Conservation (phyloP, 371 early-diverging fungal species). For the Funneliformis caledonium region DNA sequence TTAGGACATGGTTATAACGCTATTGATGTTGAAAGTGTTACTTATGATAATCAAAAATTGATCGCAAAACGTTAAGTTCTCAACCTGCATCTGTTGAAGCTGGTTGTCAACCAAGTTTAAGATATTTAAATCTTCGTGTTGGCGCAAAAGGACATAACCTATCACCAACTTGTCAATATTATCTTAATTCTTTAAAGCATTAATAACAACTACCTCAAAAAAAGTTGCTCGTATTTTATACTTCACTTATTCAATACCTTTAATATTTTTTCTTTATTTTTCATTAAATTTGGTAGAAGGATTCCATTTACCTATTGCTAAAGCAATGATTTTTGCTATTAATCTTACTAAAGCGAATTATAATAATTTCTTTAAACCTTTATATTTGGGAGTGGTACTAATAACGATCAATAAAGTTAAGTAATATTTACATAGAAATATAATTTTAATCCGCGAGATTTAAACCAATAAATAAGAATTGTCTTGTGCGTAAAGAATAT, state of each 20-base stretch:
- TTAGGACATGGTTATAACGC: conserved; percentile 11
- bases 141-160: conserved; percentile 16
- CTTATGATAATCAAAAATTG: conserved; percentile 17
- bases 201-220: not conserved
- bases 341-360: not conserved
- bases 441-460: too few relatives aligned
- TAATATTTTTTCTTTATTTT: not conserved
- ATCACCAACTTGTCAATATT: not conserved
- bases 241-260: not conserved
- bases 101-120: conserved; percentile 13
- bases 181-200: not conserved
- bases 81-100: not conserved
- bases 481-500: too few relatives aligned
- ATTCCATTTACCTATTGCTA: conserved; percentile 1
- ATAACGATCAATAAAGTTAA: not conserved
- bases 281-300: not conserved
- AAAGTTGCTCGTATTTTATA: not conserved
- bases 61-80: conserved; percentile 7
- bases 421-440: too few relatives aligned
- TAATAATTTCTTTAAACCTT: conserved; percentile 16
- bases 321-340: not conserved
- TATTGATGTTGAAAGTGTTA: conserved; percentile 24
- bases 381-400: conserved; percentile 23
- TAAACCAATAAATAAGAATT: too few relatives aligned
- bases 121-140: conserved; percentile 19